Percentiles rank a stretch among this genome's conserved stretches.
Conservation (phyloP, 148 eudicot genomes). For the Camellia lanceoleosa region DNA sequence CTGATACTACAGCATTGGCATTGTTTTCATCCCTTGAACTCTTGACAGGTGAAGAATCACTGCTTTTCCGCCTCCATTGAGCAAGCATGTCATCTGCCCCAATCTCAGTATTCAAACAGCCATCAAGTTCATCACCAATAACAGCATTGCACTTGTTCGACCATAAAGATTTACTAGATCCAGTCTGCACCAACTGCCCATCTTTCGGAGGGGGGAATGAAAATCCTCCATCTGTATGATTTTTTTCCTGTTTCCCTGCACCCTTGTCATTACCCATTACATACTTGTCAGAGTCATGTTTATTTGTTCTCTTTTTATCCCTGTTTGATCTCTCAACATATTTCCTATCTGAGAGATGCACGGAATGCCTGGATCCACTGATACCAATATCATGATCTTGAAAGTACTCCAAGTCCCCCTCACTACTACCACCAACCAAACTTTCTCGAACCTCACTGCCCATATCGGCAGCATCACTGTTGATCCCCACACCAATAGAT, state of each 20-base stretch:
- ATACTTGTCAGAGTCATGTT: constrained; percentile 42
- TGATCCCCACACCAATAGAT: constrained; percentile 97
- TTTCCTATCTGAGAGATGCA: constrained; percentile 35
- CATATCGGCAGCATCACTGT: constrained; percentile 84
- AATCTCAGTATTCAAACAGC: constrained; percentile 24
- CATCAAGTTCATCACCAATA: constrained; percentile 42
- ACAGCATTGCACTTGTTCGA: constrained; percentile 40
- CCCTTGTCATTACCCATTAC: constrained; percentile 35
- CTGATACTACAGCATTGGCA: constrained; percentile 53
- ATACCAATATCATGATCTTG: constrained; percentile 59
- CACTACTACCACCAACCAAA: constrained; percentile 92
- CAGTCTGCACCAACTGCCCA: constrained; percentile 41
- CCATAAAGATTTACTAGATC: constrained; percentile 61
- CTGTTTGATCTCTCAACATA: constrained; percentile 36
- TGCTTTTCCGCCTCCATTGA: constrained; percentile 69
- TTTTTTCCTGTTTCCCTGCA: constrained; percentile 34
- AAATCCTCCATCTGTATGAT: constrained; percentile 60
- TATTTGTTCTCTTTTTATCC: constrained; percentile 38
- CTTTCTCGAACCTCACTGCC: constrained; percentile 89
- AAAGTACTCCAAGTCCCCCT: constrained; percentile 77
- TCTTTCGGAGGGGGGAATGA: constrained; percentile 84
- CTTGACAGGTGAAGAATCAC: constrained; percentile 68
- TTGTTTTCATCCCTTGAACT: constrained; percentile 65
- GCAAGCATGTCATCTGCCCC: constrained; percentile 57
- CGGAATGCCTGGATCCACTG: constrained; percentile 38